Percentiles rank a stretch among this genome's conserved stretches.
Evolutionary conservation across 2,329 filamentous ascomycete genomes (phyloP).

Genomic region (Ascochyta koolunga): DNA sequence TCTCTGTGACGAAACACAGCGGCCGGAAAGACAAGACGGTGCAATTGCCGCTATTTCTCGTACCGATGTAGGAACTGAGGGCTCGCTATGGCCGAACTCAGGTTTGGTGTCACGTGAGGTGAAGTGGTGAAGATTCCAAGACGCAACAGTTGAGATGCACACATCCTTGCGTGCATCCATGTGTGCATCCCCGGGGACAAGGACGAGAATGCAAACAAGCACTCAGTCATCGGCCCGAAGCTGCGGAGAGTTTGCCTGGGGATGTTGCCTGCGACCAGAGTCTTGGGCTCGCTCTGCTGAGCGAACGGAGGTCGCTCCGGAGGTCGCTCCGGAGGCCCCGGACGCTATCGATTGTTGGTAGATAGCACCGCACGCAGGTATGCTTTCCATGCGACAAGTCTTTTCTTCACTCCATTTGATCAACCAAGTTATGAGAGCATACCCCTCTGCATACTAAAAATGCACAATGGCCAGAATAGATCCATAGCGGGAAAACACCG

Average conservation of each 20-base stretch:
- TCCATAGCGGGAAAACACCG: neutral
- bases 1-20: neutral
- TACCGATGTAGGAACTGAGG: neutral
- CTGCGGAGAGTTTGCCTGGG: neutral
- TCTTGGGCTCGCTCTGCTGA: neutral
- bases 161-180: neutral
- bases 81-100: neutral
- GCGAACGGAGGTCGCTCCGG: neutral
- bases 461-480: neutral
- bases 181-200: neutral
- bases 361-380: neutral
- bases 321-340: no score
- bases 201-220: no score
- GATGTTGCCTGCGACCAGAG: neutral
- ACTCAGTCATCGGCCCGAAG: neutral
- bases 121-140: neutral
- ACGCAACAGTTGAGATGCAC: neutral
- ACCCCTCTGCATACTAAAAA: neutral
- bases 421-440: neutral
- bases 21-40: constrained; percentile 7
- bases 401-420: neutral
- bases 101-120: neutral
- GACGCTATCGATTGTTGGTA: neutral
- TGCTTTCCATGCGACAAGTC: neutral
- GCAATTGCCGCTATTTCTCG: neutral